Evolutionary conservation across 1,139 yeast species (phyloP), one percentile per base, ranked within the genome.

Genomic region (Yamadazyma siamensis): DNA sequence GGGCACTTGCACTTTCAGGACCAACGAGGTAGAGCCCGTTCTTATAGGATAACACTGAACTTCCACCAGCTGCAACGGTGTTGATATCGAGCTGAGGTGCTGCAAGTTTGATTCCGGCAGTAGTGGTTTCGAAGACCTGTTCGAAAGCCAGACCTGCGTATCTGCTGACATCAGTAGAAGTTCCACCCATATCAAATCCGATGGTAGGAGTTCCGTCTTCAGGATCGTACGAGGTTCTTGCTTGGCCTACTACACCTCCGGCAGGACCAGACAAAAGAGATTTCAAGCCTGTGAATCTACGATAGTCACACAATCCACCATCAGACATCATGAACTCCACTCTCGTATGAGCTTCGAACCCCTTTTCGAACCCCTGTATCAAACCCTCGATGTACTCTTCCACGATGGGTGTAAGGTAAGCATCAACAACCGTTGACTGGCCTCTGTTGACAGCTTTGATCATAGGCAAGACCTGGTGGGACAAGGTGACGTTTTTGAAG

Each of bases 361-460:
- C 77, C 23, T 75, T 71, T 25, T 59, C 60, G 41, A 83, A 66
- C 3, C 91, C 91, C 4, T 65, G 49, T 27, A 78, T 73, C 45
- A 84, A 80, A 18, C 78, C 71, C 20, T 65, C 54, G 26, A 83
- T 60, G 50, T 83, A 83, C 21, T 73, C 67, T 38, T 74, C 67
- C 27, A 83, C 80, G 33, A 78, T 83, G 1, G 94, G 94, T 3
- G 89, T 80, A 35, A 84, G 56, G 49, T 83, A 83, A 1, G 94
- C 87, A 56, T 84, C 91, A 1, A 85, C 87, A 18, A 78, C 74
- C 3, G 86, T 68, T 11, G 89, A 80, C 43, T 80, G 80, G 1
- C 87, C 84, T 36, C 94, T 64, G 13, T 82, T 74, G 11, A 83
- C 77, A 23, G 75, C 71, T 49, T 81, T 82, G 40, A 83, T 79